Percentiles rank a stretch among this genome's conserved stretches.
Conservation (phyloP, 2,329 filamentous ascomycete genomes). For the Diaporthe caulivora region DNA sequence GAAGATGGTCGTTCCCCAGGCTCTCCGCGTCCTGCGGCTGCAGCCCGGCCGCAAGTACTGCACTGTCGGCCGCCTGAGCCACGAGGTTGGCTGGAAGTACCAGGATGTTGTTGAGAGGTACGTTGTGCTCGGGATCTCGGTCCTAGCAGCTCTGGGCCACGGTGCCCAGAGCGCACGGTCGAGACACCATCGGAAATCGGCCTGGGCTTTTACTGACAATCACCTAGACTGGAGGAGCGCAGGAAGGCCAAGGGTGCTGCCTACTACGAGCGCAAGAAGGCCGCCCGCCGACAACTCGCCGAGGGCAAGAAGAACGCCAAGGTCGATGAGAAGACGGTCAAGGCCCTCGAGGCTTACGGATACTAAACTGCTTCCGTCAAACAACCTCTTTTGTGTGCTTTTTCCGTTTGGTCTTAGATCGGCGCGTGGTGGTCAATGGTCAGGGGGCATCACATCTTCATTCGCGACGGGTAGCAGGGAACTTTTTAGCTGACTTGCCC, state of each 20-base stretch:
- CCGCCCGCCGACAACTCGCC: conserved; percentile 87
- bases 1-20: conserved; percentile 99
- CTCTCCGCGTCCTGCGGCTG: conserved; percentile 93
- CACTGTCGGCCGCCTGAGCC: conserved; percentile 96
- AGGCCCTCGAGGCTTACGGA: conserved; percentile 89
- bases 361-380: conserved; percentile 72
- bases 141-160: not conserved
- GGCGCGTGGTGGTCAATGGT: conserved; percentile 41
- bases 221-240: conserved; percentile 92
- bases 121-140: conserved; percentile 55
- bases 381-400: conserved; percentile 40
- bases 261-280: conserved; percentile 99
- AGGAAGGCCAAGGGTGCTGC: conserved; percentile 99
- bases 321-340: conserved; percentile 87
- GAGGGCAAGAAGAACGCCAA: conserved; percentile 94
- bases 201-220: conserved; percentile 35
- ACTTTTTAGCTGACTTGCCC: conserved; percentile 37
- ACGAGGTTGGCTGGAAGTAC: conserved; percentile 99
- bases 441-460: conserved; percentile 38
- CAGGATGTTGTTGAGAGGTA: conserved; percentile 98
- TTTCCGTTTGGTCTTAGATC: conserved; percentile 42
- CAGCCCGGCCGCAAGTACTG: conserved; percentile 99
- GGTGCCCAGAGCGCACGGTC: not conserved
- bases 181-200: conserved; percentile 40
- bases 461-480: conserved; percentile 40